phyloP scores from a whole-genome alignment of 2,329 filamentous ascomycete genomes.

The Coleophoma cylindrospora region DNA sequence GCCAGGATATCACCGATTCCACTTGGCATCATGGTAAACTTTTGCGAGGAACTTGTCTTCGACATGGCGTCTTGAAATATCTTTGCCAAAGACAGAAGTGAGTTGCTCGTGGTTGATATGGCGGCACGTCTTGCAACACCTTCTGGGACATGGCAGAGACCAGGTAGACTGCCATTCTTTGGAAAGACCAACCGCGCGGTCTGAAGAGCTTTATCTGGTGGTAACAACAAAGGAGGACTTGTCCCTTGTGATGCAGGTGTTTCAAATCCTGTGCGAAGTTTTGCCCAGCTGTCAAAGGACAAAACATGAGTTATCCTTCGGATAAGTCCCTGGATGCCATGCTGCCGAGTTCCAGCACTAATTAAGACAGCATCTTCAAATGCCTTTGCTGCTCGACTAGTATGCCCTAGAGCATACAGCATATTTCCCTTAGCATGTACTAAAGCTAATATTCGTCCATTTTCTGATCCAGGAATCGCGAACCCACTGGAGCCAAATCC shows the following conservation, averaged over 20 bases:
- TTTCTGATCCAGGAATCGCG: slow-evolving; percentile 77
- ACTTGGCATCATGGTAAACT: slow-evolving; percentile 55
- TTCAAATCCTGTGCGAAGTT: slow-evolving; percentile 22
- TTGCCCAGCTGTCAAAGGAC: slow-evolving; percentile 37
- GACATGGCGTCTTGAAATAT: slow-evolving; percentile 97
- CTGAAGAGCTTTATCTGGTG: slow-evolving; percentile 76
- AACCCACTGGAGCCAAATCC: slow-evolving; percentile 79
- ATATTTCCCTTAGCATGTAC: slow-evolving; percentile 99
- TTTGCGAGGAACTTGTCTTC: slow-evolving; percentile 38
- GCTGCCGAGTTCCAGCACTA: slow-evolving; percentile 66
- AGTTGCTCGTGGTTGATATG: slow-evolving; percentile 92
- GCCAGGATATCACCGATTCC: slow-evolving; percentile 90
- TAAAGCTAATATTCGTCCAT: slow-evolving; percentile 87
- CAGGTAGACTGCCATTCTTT: slow-evolving; percentile 70
- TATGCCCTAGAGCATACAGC: slow-evolving; percentile 85
- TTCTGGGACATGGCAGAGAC: slow-evolving; percentile 67
- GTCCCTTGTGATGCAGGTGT: slow-evolving; percentile 3
- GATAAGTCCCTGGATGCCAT: slow-evolving; percentile 74
- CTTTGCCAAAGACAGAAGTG: slow-evolving; percentile 87
- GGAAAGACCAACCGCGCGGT: slow-evolving; percentile 83
- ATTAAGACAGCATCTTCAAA: slow-evolving; percentile 96
- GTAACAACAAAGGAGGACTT: slow-evolving; percentile 62
- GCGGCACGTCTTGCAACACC: slow-evolving; percentile 72
- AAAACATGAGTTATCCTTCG: slow-evolving; percentile 70
- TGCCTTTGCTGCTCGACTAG: slow-evolving; percentile 72